Percentiles rank a stretch among this genome's conserved stretches.
Conservation (phyloP, 176 grass and related monocot genomes). For the Alloteropsis semialata region DNA sequence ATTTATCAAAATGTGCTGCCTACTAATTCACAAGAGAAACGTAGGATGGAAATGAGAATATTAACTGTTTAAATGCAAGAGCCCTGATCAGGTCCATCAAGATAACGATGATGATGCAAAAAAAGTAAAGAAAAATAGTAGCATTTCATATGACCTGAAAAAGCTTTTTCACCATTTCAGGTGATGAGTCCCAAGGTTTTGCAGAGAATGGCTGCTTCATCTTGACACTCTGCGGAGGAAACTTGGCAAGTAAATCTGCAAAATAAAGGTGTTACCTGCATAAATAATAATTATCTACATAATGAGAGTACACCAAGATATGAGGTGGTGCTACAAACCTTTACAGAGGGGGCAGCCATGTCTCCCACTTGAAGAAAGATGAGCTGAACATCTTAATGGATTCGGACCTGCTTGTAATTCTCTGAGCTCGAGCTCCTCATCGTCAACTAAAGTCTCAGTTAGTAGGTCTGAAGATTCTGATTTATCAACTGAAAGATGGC, state of each 20-base stretch:
- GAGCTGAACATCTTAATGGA: conserved; percentile 86
- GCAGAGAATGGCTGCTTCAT: conserved; percentile 83
- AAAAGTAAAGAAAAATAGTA: conserved; percentile 8
- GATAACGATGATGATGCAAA: neutral
- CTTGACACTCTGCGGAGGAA: conserved; percentile 87
- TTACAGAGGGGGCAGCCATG: conserved; percentile 93
- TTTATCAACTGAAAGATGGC: conserved; percentile 74
- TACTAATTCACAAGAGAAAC: neutral
- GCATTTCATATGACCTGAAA: conserved; percentile 70
- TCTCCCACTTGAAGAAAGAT: conserved; percentile 85
- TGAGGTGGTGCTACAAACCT: conserved; percentile 42
- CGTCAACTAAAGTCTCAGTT: conserved; percentile 65
- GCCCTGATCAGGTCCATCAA: conserved; percentile 3
- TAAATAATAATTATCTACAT: conserved; percentile 20
- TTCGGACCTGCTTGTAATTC: conserved; percentile 92
- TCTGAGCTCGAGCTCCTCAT: conserved; percentile 92
- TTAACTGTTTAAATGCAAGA: neutral
- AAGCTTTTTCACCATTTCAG: conserved; percentile 88
- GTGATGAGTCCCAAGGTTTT: conserved; percentile 92
- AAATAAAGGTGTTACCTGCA: neutral
- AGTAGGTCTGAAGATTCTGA: conserved; percentile 49
- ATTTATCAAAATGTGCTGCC: neutral
- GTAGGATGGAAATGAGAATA: conserved; percentile 6
- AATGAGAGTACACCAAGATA: conserved; percentile 7
- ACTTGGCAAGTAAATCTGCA: conserved; percentile 92